These are phyloP conservation scores for Carex sylvatica DNA, from an alignment of 202 grass and related monocot species.

Conservation along the genomic window DNA sequence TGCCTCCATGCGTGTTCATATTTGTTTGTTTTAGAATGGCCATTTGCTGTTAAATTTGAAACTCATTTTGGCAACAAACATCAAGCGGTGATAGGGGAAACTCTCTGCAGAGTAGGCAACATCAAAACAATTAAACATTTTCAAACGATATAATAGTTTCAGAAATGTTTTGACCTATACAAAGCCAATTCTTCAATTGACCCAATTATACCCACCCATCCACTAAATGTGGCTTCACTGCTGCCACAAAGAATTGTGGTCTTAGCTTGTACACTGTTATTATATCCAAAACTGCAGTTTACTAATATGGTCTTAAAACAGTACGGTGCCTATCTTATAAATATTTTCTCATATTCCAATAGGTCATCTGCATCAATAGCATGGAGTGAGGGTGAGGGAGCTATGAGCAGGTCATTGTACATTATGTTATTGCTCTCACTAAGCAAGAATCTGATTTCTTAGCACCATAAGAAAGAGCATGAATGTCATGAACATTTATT, in stretches of 20 bases:
- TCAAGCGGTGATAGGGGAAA: neutral
- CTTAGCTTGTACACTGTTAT: neutral
- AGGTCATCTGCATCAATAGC: neutral
- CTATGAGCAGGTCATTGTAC: neutral
- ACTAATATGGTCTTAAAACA: neutral
- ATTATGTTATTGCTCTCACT: neutral
- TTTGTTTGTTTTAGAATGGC: neutral
- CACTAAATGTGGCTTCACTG: neutral
- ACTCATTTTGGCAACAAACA: neutral
- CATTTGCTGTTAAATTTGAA: neutral
- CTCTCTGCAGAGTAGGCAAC: neutral
- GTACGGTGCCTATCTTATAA: neutral
- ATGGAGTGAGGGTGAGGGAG: neutral
- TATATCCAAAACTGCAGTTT: neutral
- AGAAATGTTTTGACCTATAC: neutral
- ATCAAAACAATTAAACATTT: neutral
- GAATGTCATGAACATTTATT: neutral
- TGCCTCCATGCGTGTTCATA: conserved; percentile 18
- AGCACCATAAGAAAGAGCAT: neutral
- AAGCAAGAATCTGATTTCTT: conserved; percentile 7
- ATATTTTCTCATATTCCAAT: neutral
- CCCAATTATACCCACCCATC: neutral
- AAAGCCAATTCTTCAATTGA: conserved; percentile 1
- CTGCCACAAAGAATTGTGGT: neutral
- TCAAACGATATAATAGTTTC: neutral